phyloP scores from a whole-genome alignment of 192 early-diverging fungal genomes.

The Umbelopsis ramanniana region DNA sequence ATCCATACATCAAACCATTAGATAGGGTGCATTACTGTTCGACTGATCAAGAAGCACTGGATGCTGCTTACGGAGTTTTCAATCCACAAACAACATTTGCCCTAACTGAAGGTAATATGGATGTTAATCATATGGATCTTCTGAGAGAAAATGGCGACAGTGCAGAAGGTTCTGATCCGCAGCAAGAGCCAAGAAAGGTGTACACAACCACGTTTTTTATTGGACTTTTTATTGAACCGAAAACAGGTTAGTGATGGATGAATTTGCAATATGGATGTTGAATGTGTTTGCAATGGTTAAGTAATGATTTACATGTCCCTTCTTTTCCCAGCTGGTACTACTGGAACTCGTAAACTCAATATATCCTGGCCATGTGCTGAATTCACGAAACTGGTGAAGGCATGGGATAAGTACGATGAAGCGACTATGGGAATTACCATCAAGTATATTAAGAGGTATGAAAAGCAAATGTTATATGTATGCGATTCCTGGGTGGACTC shows the following conservation, averaged over 20 bases:
- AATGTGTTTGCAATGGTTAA: background rate
- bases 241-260: constrained; percentile 43
- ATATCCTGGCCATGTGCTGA: constrained; percentile 81
- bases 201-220: constrained; percentile 90
- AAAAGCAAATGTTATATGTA: background rate
- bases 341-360: constrained; percentile 70
- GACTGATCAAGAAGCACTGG: constrained; percentile 67
- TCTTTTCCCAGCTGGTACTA: constrained; percentile 37
- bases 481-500: background rate
- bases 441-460: constrained; percentile 58
- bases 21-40: constrained; percentile 68
- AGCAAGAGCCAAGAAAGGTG: constrained; percentile 43
- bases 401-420: constrained; percentile 79
- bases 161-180: constrained; percentile 27
- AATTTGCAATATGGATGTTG: background rate
- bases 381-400: constrained; percentile 82
- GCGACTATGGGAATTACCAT: constrained; percentile 70
- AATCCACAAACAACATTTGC: constrained; percentile 43
- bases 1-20: constrained; percentile 91
- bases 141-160: constrained; percentile 33
- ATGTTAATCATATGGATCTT: constrained; percentile 30
- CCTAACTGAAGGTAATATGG: constrained; percentile 37
- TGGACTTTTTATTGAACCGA: constrained; percentile 73
- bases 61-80: constrained; percentile 70
- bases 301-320: background rate